Evolutionary conservation across 1,284 basidiomycete species (phyloP), one percentile per base, ranked within the genome.

Genomic region (Pholiota adiposa): DNA sequence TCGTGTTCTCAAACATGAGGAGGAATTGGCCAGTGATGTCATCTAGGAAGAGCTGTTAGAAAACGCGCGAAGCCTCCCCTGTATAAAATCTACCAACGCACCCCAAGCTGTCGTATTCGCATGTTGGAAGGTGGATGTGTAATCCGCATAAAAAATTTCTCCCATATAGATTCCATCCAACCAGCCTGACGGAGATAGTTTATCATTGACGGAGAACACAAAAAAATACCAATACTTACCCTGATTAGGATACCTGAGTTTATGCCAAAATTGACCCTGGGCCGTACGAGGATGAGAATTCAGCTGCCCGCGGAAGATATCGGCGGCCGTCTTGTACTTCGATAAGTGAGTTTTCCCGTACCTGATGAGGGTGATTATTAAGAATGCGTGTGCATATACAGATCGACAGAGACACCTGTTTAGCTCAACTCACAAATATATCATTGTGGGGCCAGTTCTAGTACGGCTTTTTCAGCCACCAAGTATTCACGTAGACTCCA

Each of bases 111-210:
- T 76, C 4, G 61, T 49, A 58, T 82, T 81, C 16, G 64, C 66
- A 0, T 73, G 60, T 52, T 82, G 72, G 64, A 80, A 76, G 25
- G 65, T 64, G 9, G 72, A 65, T 0, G 76, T 79, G 60, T 80
- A 81, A 54, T 74, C 68, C 0, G 78, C 71, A 59, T 81, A 81
- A 67, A 81, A 80, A 1, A 81, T 66, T 33, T 80, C 78, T 31
- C 79, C 79, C 79, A 81, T 81, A 65, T 80, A 80, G 33, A 82
- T 76, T 1, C 79, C 79, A 59, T 80, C 79, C n/a, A 80, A 70
- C 78, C 78, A 80, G 6, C 78, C 79, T 80, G 23, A 16, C 33
- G 21, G 49, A 16, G 36, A 23, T 23, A 16, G 38, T 19, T 2
- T 14, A 12, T 4, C 25, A 18, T 25, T 4, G 11, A 31, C 29